Base-by-base conservation (phyloP, 108 stramenopile genomes). In the Pseudonitzschia delicatissima region DNA sequence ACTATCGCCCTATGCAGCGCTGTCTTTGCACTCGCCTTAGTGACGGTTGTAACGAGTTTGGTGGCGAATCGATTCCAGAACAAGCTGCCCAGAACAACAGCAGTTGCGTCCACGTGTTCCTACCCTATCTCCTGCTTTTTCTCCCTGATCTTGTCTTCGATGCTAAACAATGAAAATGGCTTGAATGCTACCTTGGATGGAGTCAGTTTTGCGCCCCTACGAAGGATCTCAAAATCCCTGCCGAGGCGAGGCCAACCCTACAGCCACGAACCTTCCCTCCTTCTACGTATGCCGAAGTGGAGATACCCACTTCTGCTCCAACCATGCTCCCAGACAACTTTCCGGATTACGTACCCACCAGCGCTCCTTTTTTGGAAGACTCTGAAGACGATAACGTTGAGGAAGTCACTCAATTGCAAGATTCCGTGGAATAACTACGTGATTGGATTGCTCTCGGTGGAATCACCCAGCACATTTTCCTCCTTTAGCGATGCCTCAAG, bases 341-440 rank as follows among this genome's bases (percentile, higher is more conserved):
- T 34, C 53, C 53, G 32, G 32, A 17, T 7, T 33, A 4, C 17
- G 31, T 55, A 13, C 53, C 53, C 13, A 55, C 53, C n/a, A 33
- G n/a, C 53, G 8, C n/a, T 5, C 53, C 53, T 3, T 55, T 55
- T 17, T 4, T 55, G 25, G 51, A 23, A 5, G 51, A 28, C 51
- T 3, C 7, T 13, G 6, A 7, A 8, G 51, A 53, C 26, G 51
- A 27, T 28, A 4, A 27, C 20, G 21, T 27, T 53, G 21, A n/a
- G 26, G 21, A 27, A 7, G 8, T 13, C 0, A 8, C 26, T n/a
- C 26, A 27, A n/a, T n/a, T 7, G 9, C 23, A 32, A 59, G 6
- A 21, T 39, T 15, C 58, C 58, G 29, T 59, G 58, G 58, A 59
- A 59, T 21, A 59, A 59, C n/a, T 59, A 59, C 29, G 34, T 59